A percentile compares a stretch with the other conserved stretches of the same genome.
Conservation (phyloP, 2,329 filamentous ascomycete species). For the Paecilomyces variotii region DNA sequence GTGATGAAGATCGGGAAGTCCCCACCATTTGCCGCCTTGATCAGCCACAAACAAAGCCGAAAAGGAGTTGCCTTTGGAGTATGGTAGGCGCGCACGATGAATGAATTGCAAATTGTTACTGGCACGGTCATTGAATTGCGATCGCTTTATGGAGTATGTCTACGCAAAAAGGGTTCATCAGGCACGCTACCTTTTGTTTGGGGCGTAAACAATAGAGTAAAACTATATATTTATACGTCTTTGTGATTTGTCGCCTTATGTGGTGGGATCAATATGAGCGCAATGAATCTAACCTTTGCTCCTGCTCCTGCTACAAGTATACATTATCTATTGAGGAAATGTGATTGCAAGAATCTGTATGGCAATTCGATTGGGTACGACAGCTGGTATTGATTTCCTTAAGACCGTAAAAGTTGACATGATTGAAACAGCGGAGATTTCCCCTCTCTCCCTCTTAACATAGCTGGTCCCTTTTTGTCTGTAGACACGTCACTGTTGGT, state of each 20-base stretch:
- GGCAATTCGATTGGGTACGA: background rate
- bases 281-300: background rate
- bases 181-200: too few species aligned
- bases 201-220: too few species aligned
- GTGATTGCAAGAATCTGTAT: background rate
- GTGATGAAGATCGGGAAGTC: background rate
- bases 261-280: too few species aligned
- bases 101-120: too few species aligned
- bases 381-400: background rate
- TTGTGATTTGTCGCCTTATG: too few species aligned
- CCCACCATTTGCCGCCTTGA: background rate
- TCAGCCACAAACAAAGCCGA: background rate
- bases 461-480: too few species aligned
- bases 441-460: background rate
- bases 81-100: background rate
- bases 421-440: background rate
- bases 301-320: background rate
- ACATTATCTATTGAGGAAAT: background rate
- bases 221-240: too few species aligned
- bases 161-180: too few species aligned
- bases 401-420: background rate
- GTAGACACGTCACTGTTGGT: background rate
- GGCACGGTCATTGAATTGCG: background rate
- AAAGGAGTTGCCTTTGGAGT: background rate
- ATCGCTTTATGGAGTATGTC: too few species aligned